A percentile compares a stretch with the other conserved stretches of the same genome.
Conservation (phyloP, 148 eudicot species). For the Beta vulgaris region DNA sequence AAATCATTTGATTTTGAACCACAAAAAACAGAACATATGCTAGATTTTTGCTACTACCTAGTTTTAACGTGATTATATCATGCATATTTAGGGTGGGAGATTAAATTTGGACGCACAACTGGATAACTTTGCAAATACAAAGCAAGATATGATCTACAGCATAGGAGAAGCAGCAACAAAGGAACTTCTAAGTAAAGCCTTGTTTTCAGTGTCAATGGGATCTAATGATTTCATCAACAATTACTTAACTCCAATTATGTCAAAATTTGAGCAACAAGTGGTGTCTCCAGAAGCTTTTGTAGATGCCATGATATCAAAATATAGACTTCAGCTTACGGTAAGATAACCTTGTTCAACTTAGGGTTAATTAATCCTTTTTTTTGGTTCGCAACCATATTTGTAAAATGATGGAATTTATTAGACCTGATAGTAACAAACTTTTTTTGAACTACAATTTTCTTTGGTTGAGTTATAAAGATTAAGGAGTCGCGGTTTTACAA, state of each 20-base stretch:
- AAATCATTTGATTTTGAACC: too few species aligned
- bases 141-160: slow-evolving; percentile 48
- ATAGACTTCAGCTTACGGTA: slow-evolving; percentile 67
- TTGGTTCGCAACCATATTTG: too few species aligned
- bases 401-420: too few species aligned
- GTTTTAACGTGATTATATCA: not conserved
- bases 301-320: slow-evolving; percentile 50
- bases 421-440: too few species aligned
- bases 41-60: too few species aligned
- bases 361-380: too few species aligned
- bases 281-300: slow-evolving; percentile 58
- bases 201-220: slow-evolving; percentile 72
- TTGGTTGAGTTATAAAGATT: too few species aligned
- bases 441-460: too few species aligned
- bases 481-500: too few species aligned
- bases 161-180: slow-evolving; percentile 52
- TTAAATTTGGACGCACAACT: slow-evolving; percentile 75
- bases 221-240: slow-evolving; percentile 96
- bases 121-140: slow-evolving; percentile 84
- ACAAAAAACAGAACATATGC: too few species aligned
- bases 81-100: slow-evolving; percentile 53
- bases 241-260: slow-evolving; percentile 60
- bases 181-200: slow-evolving; percentile 42
- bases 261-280: slow-evolving; percentile 38
- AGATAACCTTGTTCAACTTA: too few species aligned